Percentiles rank a stretch among this genome's conserved stretches.
Conservation (phyloP, 768 basidiomycete genomes). For the Boletus patriciae region DNA sequence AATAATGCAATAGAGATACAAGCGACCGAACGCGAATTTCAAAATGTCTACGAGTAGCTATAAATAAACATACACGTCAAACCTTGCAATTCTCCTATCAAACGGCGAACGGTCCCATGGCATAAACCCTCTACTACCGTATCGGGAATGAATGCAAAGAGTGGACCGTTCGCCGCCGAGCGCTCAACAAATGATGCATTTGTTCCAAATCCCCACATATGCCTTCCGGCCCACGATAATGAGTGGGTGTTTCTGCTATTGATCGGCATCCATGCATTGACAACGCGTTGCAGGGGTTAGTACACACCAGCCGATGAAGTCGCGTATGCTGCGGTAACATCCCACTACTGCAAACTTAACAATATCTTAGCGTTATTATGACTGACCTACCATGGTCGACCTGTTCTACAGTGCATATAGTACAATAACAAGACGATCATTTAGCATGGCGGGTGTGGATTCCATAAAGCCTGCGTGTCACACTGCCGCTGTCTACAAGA, state of each 20-base stretch:
- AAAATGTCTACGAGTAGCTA: too few relatives aligned
- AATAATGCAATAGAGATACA: too few relatives aligned
- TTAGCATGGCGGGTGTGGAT: background rate
- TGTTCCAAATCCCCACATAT: background rate
- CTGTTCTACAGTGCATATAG: background rate
- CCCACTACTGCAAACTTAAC: background rate
- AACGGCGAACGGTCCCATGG: too few relatives aligned
- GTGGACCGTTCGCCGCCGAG: too few relatives aligned
- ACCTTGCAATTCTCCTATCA: too few relatives aligned
- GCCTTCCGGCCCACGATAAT: slow-evolving; percentile 25
- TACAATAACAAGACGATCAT: background rate
- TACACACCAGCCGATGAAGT: slow-evolving; percentile 21
- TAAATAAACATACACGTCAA: too few relatives aligned
- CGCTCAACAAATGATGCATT: too few relatives aligned
- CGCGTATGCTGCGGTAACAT: slow-evolving; percentile 24
- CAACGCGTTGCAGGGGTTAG: background rate
- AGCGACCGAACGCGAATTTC: too few relatives aligned
- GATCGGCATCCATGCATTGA: background rate
- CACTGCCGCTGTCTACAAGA: background rate
- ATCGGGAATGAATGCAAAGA: too few relatives aligned
- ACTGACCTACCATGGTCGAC: background rate
- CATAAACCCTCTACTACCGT: too few relatives aligned
- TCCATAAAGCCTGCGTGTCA: background rate
- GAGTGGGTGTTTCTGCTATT: slow-evolving; percentile 10
- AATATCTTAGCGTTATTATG: background rate